Conservation (phyloP, 2,329 filamentous ascomycete genomes). For the Penicillium hordei region DNA sequence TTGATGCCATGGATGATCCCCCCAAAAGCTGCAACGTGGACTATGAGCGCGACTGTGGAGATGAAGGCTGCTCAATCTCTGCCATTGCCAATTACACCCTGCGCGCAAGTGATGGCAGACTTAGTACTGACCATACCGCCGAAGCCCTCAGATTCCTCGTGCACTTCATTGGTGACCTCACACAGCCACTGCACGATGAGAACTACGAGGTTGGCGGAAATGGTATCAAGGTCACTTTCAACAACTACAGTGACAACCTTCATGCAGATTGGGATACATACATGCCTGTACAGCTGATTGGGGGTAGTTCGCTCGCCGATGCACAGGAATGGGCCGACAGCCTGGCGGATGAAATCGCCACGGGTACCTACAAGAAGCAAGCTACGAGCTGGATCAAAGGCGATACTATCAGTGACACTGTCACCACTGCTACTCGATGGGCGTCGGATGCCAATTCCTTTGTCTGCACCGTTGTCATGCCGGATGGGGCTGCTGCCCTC, state of each 20-base stretch:
- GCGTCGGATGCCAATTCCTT: slow-evolving; percentile 65
- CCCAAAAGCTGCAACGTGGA: slow-evolving; percentile 51
- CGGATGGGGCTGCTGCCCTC: slow-evolving; percentile 56
- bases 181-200: slow-evolving; percentile 67
- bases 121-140: slow-evolving; percentile 41
- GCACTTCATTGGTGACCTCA: slow-evolving; percentile 65
- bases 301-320: slow-evolving; percentile 47
- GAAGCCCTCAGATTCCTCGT: slow-evolving; percentile 53
- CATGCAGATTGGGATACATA: slow-evolving; percentile 73
- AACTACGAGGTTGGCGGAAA: slow-evolving; percentile 67
- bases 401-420: slow-evolving; percentile 56
- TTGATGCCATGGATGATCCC: slow-evolving; percentile 52
- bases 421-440: slow-evolving; percentile 61
- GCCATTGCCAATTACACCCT: slow-evolving; percentile 54
- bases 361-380: slow-evolving; percentile 48
- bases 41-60: slow-evolving; percentile 53
- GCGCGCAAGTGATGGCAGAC: slow-evolving; percentile 13
- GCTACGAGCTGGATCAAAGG: slow-evolving; percentile 58
- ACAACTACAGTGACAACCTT: slow-evolving; percentile 60
- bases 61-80: slow-evolving; percentile 52
- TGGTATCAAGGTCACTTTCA: slow-evolving; percentile 63
- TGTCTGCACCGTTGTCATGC: slow-evolving; percentile 66
- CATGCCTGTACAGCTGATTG: slow-evolving; percentile 65
- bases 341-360: slow-evolving; percentile 23
- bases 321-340: slow-evolving; percentile 26